Percentiles rank a stretch among this genome's conserved stretches.
phyloP scores from a whole-genome alignment of 2,329 filamentous ascomycete genomes.

The Aspergillus sp. region DNA sequence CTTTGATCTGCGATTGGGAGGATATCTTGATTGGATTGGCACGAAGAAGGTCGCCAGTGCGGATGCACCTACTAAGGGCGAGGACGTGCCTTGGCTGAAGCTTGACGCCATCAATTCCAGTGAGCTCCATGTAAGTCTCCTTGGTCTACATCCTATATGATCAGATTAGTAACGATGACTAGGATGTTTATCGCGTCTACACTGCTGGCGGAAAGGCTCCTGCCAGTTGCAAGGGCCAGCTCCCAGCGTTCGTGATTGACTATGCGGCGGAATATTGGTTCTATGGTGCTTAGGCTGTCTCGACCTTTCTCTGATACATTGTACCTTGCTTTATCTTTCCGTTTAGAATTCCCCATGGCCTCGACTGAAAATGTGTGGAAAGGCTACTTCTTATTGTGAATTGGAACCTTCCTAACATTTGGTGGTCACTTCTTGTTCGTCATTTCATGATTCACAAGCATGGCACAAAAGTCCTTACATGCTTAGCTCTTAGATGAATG shows the following conservation, averaged over 20 bases:
- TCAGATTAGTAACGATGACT: conserved; percentile 6
- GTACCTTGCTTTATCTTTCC: too few relatives aligned
- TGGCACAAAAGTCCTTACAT: too few relatives aligned
- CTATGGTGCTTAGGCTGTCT: conserved; percentile 24
- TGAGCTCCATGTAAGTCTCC: conserved; percentile 30
- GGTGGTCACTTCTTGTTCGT: too few relatives aligned
- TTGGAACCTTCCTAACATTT: too few relatives aligned
- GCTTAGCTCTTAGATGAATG: too few relatives aligned
- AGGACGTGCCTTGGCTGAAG: conserved; percentile 36
- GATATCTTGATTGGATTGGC: conserved; percentile 25
- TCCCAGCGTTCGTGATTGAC: conserved; percentile 31
- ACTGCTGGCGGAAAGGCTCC: conserved; percentile 38
- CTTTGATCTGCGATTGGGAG: conserved; percentile 32
- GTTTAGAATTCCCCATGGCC: too few relatives aligned
- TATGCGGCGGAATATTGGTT: conserved; percentile 48
- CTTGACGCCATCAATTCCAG: conserved; percentile 26
- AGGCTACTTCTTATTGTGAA: not conserved
- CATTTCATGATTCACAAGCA: too few relatives aligned
- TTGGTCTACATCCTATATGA: not conserved
- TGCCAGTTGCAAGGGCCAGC: conserved; percentile 32
- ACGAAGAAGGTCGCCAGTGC: conserved; percentile 28
- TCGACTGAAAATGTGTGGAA: too few relatives aligned
- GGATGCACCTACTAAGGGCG: conserved; percentile 22
- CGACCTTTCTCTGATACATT: not conserved
- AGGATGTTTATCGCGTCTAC: conserved; percentile 45